A percentile compares a stretch with the other conserved stretches of the same genome.
These are phyloP conservation scores for Botrytis elliptica DNA, from an alignment of 2,329 filamentous ascomycete species.

Conservation along the genomic window DNA sequence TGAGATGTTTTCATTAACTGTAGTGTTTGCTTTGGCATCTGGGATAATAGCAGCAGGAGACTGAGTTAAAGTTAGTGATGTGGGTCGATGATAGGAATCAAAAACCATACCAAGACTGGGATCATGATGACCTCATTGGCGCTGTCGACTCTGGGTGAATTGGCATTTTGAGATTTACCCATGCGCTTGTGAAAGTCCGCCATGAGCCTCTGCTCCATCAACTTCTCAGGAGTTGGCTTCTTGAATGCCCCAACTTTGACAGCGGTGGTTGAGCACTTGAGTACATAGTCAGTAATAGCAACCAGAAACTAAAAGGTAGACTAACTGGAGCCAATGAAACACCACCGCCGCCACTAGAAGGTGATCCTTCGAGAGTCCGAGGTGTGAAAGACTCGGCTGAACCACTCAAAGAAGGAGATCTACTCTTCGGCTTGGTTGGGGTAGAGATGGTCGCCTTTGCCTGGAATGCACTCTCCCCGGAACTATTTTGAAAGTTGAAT, in stretches of 20 bases:
- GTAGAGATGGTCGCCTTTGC: neutral
- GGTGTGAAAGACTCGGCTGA: neutral
- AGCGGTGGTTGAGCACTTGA: neutral
- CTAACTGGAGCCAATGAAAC: neutral
- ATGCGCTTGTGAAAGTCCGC: neutral
- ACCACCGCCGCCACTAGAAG: constrained; percentile 4
- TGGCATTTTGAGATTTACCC: neutral
- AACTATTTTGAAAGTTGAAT: neutral
- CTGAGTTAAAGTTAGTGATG: neutral
- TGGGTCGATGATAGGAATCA: neutral
- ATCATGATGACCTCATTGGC: neutral
- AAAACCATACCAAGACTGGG: neutral
- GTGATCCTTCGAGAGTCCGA: neutral
- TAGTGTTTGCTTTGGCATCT: neutral
- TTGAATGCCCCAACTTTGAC: neutral
- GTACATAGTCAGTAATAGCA: neutral
- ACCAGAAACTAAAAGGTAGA: neutral
- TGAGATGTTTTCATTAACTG: neutral
- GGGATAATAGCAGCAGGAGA: neutral
- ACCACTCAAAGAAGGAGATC: constrained; percentile 1
- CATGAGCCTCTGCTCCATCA: neutral
- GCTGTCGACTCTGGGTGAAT: neutral
- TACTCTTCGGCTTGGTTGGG: neutral
- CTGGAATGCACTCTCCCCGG: neutral
- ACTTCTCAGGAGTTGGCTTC: constrained; percentile 1